Evolutionary conservation across 768 basidiomycete genomes (phyloP).

Genomic region (Lactifluus echinatus): DNA sequence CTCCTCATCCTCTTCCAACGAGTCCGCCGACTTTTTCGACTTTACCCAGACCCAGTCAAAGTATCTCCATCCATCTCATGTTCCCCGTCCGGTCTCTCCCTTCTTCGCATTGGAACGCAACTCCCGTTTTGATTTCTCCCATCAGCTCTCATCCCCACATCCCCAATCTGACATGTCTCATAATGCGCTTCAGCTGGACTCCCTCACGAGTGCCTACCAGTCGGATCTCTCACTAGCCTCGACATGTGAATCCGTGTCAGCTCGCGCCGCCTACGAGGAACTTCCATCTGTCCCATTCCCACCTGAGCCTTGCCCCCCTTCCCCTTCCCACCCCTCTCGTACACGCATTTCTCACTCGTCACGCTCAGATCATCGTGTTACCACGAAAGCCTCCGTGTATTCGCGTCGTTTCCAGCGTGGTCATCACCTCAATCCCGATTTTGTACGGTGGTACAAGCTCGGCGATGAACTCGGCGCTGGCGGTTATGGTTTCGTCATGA

Average conservation of each 20-base stretch:
- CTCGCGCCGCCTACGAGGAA: slow-evolving; percentile 3
- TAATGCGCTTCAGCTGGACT: slow-evolving; percentile 18
- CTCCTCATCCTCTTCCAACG: slow-evolving; percentile 5
- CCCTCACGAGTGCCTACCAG: not conserved
- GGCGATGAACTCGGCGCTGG: slow-evolving; percentile 81
- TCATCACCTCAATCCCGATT: slow-evolving; percentile 52
- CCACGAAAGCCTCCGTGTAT: slow-evolving; percentile 27
- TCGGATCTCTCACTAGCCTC: too few species aligned
- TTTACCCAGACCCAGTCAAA: slow-evolving; percentile 7
- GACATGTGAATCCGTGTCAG: too few species aligned
- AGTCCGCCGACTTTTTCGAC: slow-evolving; percentile 12
- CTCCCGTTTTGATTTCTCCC: not conserved
- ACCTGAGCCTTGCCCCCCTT: not conserved
- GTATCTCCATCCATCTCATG: slow-evolving; percentile 18
- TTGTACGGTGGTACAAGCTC: slow-evolving; percentile 51
- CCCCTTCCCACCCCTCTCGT: not conserved
- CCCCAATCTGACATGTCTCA: slow-evolving; percentile 1
- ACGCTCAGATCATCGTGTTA: slow-evolving; percentile 9
- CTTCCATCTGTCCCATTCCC: slow-evolving; percentile 12
- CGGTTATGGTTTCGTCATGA: slow-evolving; percentile 94
- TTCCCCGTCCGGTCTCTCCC: slow-evolving; percentile 16
- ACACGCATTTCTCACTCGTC: slow-evolving; percentile 3
- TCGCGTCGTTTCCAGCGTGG: slow-evolving; percentile 50
- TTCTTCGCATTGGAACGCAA: slow-evolving; percentile 8
- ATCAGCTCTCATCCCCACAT: not conserved